These are phyloP conservation scores for Quercus wislizeni DNA, from an alignment of 306 rosid genomes.

Conservation along the genomic window DNA sequence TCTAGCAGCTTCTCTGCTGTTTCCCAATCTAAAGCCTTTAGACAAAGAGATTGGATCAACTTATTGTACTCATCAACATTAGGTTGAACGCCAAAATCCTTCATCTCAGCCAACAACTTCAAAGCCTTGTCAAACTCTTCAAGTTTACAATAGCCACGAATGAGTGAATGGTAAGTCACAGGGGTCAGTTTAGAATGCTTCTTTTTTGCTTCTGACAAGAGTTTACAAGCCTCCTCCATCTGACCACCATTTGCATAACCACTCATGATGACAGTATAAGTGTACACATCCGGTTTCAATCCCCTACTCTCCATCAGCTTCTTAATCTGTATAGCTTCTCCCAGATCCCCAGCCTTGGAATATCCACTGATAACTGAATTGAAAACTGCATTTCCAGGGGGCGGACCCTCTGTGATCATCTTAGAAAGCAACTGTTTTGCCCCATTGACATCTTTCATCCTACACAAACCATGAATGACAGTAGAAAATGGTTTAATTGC, in stretches of 20 bases:
- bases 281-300: conserved; percentile 71
- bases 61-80: conserved; percentile 66
- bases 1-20: conserved; percentile 64
- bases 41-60: conserved; percentile 79
- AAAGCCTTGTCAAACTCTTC: conserved; percentile 71
- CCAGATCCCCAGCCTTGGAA: conserved; percentile 59
- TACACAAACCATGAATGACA: conserved; percentile 64
- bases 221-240: conserved; percentile 69
- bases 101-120: conserved; percentile 71
- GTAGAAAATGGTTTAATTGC: conserved; percentile 58
- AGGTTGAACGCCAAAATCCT: conserved; percentile 56
- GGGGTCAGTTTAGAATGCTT: conserved; percentile 58
- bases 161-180: conserved; percentile 67
- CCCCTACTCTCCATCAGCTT: conserved; percentile 76
- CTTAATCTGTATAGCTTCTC: conserved; percentile 55
- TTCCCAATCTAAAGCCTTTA: conserved; percentile 81
- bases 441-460: conserved; percentile 46
- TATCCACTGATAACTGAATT: conserved; percentile 58
- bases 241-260: conserved; percentile 71
- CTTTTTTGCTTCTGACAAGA: conserved; percentile 64
- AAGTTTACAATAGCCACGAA: conserved; percentile 75
- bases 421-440: conserved; percentile 57
- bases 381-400: conserved; percentile 82
- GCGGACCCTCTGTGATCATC: conserved; percentile 73
- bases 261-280: conserved; percentile 69